Base-by-base conservation (phyloP, 148 eudicot species). In the Rhododendron vialii region DNA sequence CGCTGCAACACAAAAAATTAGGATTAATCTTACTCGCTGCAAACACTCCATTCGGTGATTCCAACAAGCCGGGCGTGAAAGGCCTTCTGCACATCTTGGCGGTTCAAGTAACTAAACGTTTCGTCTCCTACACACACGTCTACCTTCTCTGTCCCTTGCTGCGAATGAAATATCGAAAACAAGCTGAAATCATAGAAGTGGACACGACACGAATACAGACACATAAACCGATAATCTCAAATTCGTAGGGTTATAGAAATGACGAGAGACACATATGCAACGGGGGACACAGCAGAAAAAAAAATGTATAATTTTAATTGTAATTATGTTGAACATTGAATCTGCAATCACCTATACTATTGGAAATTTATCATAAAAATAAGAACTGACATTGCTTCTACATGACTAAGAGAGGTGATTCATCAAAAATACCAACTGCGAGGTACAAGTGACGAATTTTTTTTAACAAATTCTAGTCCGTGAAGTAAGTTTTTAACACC, bases 111-210 rank as follows among this genome's bases (percentile, higher is more conserved):
- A 20, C 7, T 83, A 13, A 85, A 65, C 7, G 94, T 93, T 86
- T 94, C 93, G 57, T 94, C 93, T 85, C 86, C 91, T 55, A 91
- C 86, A 61, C 99, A 96, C 8, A 91, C 94, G 88, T 96, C 93
- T 78, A 94, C 53, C 76, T 92, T 89, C 85, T 87, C 84, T 9
- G 87, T 87, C 67, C 89, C 85, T 86, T 90, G 89, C 91, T 91
- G 85, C 26, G 24, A 61, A 71, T 84, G 63, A 22, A 26, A 82
- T 11, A 26, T n/a, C 8, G 17, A 43, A 35, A 35, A 30, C 15
- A 35, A 53, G 57, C 28, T 18, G 14, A 30, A 11, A 11, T 4
- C 4, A 65, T 14, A 67, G 73, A 67, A 28, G 24, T 10, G 15
- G 24, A 59, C 65, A 59, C 5, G 30, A 61, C 26, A 7, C 28